These are phyloP conservation scores for Trichopus zeylanicus DNA, from an alignment of 116 monocot genomes.

Conservation along the genomic window DNA sequence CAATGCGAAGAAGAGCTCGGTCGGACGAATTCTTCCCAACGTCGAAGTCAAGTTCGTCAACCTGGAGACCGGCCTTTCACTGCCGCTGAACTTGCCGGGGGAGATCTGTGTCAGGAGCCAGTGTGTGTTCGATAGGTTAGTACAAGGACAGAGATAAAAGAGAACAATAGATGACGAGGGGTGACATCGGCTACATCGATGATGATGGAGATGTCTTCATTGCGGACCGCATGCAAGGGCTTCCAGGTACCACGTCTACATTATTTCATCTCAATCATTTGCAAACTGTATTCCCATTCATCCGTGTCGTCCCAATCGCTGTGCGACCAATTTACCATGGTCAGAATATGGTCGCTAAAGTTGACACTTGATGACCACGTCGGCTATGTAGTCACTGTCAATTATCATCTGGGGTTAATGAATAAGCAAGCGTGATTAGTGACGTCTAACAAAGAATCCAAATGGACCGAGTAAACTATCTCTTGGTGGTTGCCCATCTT, in stretches of 20 bases:
- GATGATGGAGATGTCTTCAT: constrained; percentile 90
- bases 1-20: constrained; percentile 69
- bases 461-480: too few relatives aligned
- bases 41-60: constrained; percentile 85
- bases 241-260: constrained; percentile 44
- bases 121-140: constrained; percentile 62
- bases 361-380: too few relatives aligned
- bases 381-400: too few relatives aligned
- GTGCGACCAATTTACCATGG: too few relatives aligned
- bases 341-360: too few relatives aligned
- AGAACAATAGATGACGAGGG: constrained; percentile 54
- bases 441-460: too few relatives aligned
- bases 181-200: constrained; percentile 82
- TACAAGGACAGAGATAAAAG: constrained; percentile 63
- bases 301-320: too few relatives aligned
- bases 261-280: background rate
- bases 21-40: constrained; percentile 83
- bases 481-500: too few relatives aligned
- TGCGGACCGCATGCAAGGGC: constrained; percentile 88
- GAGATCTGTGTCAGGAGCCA: constrained; percentile 87
- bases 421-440: too few relatives aligned
- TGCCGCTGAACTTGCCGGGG: constrained; percentile 50
- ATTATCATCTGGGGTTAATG: too few relatives aligned
- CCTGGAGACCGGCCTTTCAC: constrained; percentile 50
- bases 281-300: background rate